Percentiles rank a stretch among this genome's conserved stretches.
phyloP scores from a whole-genome alignment of 2,329 filamentous ascomycete species.

The Apiospora malaysiana region DNA sequence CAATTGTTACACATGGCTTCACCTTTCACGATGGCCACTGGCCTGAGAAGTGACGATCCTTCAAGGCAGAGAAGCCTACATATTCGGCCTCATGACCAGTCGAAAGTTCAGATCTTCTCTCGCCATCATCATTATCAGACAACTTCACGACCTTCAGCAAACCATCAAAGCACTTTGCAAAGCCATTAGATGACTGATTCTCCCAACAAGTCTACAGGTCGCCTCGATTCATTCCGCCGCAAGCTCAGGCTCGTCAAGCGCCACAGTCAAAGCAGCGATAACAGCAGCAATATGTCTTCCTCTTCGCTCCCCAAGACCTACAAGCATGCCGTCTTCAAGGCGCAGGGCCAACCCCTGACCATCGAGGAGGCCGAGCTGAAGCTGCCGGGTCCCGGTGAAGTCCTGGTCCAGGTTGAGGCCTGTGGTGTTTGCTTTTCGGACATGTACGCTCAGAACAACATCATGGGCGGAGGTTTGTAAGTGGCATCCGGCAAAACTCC shows the following conservation, averaged over 20 bases:
- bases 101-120: background rate
- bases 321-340: conserved; percentile 62
- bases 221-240: background rate
- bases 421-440: conserved; percentile 68
- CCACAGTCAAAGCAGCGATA: background rate
- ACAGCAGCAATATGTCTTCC: conserved; percentile 15
- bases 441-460: conserved; percentile 37
- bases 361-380: conserved; percentile 59
- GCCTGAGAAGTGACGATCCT: background rate
- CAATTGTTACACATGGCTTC: background rate
- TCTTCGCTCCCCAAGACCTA: conserved; percentile 57
- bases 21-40: background rate
- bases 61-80: background rate
- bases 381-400: conserved; percentile 53
- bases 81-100: background rate
- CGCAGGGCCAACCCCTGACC: conserved; percentile 49
- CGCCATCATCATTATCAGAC: background rate
- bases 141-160: background rate
- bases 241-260: background rate
- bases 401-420: conserved; percentile 67
- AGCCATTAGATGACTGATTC: background rate
- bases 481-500: background rate
- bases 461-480: conserved; percentile 46
- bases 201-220: background rate
- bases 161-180: background rate